Conservation (phyloP, 2,329 filamentous ascomycete genomes). For the Claviceps maximensis region DNA sequence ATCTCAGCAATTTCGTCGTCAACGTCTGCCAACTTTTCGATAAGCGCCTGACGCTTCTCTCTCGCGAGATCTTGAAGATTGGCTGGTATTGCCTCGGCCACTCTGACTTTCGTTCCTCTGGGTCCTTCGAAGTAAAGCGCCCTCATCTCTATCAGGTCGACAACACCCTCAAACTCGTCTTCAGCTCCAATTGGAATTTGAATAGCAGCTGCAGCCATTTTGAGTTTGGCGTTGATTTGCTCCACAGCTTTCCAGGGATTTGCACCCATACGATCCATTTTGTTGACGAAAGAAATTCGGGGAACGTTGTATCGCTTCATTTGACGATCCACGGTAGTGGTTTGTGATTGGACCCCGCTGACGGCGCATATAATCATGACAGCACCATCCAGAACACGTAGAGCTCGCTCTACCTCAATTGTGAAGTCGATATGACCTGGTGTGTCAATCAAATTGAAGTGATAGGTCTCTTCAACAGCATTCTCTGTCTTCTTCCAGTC, state of each 20-base stretch:
- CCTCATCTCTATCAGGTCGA: constrained; percentile 87
- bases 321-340: constrained; percentile 93
- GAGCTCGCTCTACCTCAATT: constrained; percentile 90
- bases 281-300: constrained; percentile 92
- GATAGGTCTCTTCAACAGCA: constrained; percentile 79
- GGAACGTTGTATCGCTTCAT: constrained; percentile 98
- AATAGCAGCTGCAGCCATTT: constrained; percentile 81
- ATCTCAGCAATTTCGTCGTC: constrained; percentile 96
- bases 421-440: constrained; percentile 99
- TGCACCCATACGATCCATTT: constrained; percentile 98
- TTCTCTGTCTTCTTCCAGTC: constrained; percentile 87
- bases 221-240: constrained; percentile 93
- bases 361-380: constrained; percentile 98
- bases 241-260: constrained; percentile 97
- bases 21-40: constrained; percentile 92
- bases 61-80: constrained; percentile 61
- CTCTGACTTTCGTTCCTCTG: constrained; percentile 63
- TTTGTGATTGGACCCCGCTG: constrained; percentile 93
- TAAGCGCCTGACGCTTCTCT: constrained; percentile 72
- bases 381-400: constrained; percentile 89
- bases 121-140: constrained; percentile 83
- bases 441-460: constrained; percentile 97
- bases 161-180: constrained; percentile 81
- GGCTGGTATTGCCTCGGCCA: constrained; percentile 69
- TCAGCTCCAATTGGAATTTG: constrained; percentile 91